Percentiles rank a stretch among this genome's conserved stretches.
phyloP scores from a whole-genome alignment of 2,329 filamentous ascomycete species.

The Hirsutella minnesotensis region DNA sequence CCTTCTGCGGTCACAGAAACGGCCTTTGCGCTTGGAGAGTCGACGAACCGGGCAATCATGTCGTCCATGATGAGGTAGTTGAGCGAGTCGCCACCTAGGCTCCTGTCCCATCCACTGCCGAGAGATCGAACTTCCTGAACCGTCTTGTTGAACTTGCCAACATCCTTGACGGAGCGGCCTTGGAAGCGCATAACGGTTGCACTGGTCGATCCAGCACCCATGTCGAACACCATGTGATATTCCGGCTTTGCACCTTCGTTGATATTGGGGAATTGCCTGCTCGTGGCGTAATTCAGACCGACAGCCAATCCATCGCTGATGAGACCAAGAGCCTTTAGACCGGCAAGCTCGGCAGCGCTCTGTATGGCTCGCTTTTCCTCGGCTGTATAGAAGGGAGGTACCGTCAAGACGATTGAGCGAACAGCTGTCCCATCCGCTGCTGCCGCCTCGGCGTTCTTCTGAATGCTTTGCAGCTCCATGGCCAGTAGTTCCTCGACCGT shows the following conservation, averaged over 20 bases:
- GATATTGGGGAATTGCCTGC: slow-evolving; percentile 75
- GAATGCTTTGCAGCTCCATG: slow-evolving; percentile 90
- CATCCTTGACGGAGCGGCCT: slow-evolving; percentile 76
- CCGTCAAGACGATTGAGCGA: slow-evolving; percentile 75
- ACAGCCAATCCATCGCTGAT: slow-evolving; percentile 87
- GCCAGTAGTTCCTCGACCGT: slow-evolving; percentile 87
- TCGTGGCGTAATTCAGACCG: slow-evolving; percentile 89
- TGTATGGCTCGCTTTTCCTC: slow-evolving; percentile 83
- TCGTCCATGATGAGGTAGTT: slow-evolving; percentile 83
- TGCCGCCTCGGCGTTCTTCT: slow-evolving; percentile 73
- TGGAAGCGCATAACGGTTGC: slow-evolving; percentile 87
- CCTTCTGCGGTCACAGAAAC: slow-evolving; percentile 47
- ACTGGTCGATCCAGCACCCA: slow-evolving; percentile 91
- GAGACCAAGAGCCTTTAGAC: slow-evolving; percentile 72
- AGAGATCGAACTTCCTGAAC: slow-evolving; percentile 88
- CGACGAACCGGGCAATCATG: slow-evolving; percentile 70
- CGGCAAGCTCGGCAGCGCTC: slow-evolving; percentile 76
- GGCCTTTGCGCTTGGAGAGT: slow-evolving; percentile 55
- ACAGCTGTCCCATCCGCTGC: slow-evolving; percentile 66
- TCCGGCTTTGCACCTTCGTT: slow-evolving; percentile 78
- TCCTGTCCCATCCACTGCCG: slow-evolving; percentile 78
- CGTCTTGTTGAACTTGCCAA: slow-evolving; percentile 91
- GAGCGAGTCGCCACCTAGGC: slow-evolving; percentile 78
- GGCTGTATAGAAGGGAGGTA: slow-evolving; percentile 79
- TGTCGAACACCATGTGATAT: slow-evolving; percentile 88